Conservation (phyloP, 2,329 filamentous ascomycete genomes). For the Penicillium sp. region DNA sequence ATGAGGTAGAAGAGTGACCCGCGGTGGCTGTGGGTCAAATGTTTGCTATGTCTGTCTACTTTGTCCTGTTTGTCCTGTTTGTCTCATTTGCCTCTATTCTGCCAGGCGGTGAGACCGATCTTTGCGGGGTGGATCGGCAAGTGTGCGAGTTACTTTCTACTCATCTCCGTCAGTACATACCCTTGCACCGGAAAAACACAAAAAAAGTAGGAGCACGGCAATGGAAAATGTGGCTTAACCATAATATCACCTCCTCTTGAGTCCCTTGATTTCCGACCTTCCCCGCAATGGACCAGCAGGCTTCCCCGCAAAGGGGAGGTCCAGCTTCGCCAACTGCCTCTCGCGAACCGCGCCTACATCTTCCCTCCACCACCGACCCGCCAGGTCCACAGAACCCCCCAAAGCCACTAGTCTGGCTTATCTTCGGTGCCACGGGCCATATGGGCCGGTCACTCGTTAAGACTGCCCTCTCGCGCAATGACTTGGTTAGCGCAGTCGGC, state of each 20-base stretch:
- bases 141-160: not conserved
- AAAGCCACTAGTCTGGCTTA: constrained; percentile 83
- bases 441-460: constrained; percentile 92
- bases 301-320: constrained; percentile 30
- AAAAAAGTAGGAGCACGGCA: no score
- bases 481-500: constrained; percentile 85
- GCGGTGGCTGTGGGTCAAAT: not conserved
- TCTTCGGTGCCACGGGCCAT: constrained; percentile 96
- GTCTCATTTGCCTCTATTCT: not conserved
- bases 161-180: no score
- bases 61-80: not conserved
- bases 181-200: not conserved
- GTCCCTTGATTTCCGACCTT: not conserved
- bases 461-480: constrained; percentile 75
- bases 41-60: not conserved
- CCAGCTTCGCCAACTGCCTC: constrained; percentile 30
- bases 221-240: no score
- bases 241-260: not conserved
- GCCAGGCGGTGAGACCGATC: not conserved
- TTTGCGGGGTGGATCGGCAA: not conserved
- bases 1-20: not conserved
- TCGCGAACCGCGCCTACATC: constrained; percentile 55
- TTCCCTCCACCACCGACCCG: constrained; percentile 86
- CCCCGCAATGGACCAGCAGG: constrained; percentile 31
- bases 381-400: constrained; percentile 71